Base-by-base conservation (phyloP, 345 rosid species). In the Triadica sebifera region DNA sequence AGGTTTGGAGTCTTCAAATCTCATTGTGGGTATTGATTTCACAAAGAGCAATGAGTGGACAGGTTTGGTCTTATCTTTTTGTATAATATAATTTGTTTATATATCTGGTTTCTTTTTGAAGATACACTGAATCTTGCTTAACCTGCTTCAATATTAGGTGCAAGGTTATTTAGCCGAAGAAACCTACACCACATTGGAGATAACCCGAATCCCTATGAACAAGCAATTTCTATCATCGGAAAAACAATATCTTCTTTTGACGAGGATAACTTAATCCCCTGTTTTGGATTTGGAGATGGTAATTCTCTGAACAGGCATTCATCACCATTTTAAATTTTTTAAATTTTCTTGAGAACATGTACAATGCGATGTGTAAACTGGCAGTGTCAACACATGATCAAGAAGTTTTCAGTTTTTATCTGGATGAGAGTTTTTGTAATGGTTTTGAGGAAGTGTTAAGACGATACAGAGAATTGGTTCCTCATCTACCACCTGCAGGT, bases 41-140 rank as follows among this genome's bases (percentile, higher is more conserved):
- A 94, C 98, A 2, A 94, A 92, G 86, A 94, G 98, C 87, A 94
- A 94, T 9, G 97, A 94, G 38, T 92, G 98, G 98, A 90, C 97
- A 84, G 98, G 98, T 90, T 70, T 29, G 34, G 34, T 2, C 51
- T 61, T 12, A 19, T 70, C 58, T 17, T 58, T 12, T 49, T 43
- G 12, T 50, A 15, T 39, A 51, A 3, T 10, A 43, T 10, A 6
- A 10, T 29, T 29, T 29, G 34, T 29, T 29, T 29, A 29, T 29
- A 43, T 43, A 43, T 43, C 1, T 43, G 19, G 50, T 38, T 56
- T 53, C 22, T 2, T 6, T 58, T 38, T 29, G n/a, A 13, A 22
- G 38, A 19, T 20, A 53, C 64, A 7, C 24, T 29, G 10, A n/a
- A 72, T 45, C 64, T 50, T 70, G 74, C 68, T 75, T 65, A 72